phyloP scores from a whole-genome alignment of 768 basidiomycete genomes.

The Podaxis sp. region DNA sequence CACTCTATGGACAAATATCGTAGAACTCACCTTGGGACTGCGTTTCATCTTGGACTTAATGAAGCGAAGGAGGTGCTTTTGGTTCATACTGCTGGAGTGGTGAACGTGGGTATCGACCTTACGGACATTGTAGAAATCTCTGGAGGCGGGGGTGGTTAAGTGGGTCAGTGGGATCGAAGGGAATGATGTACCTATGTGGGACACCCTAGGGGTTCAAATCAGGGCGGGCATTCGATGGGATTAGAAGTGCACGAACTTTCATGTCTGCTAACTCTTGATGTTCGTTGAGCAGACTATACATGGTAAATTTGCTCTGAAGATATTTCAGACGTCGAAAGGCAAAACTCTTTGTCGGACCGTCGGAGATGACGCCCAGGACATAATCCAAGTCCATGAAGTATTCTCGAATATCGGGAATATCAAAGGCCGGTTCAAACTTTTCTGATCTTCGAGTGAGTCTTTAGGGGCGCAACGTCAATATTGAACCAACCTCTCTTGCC shows the following conservation, averaged over 20 bases:
- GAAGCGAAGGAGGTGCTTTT: slow-evolving; percentile 96
- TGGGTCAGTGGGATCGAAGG: not conserved
- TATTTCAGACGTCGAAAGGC: slow-evolving; percentile 92
- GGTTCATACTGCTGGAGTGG: slow-evolving; percentile 99
- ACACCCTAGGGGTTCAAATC: slow-evolving; percentile 47
- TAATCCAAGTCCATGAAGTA: slow-evolving; percentile 97
- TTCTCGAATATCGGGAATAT: slow-evolving; percentile 84
- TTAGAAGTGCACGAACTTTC: slow-evolving; percentile 62
- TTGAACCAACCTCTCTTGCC: slow-evolving; percentile 29
- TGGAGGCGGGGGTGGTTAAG: slow-evolving; percentile 26
- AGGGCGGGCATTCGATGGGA: not conserved
- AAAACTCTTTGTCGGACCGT: slow-evolving; percentile 95
- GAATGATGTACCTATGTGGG: slow-evolving; percentile 68
- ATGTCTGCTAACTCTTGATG: slow-evolving; percentile 93
- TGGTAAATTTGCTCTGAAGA: slow-evolving; percentile 88
- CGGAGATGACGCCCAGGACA: slow-evolving; percentile 84
- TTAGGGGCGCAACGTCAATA: not conserved
- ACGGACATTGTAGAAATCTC: slow-evolving; percentile 97
- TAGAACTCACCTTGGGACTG: slow-evolving; percentile 62
- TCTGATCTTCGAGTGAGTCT: slow-evolving; percentile 8
- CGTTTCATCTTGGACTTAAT: slow-evolving; percentile 99
- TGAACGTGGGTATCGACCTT: slow-evolving; percentile 99
- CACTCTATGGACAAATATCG: not conserved
- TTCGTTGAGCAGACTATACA: slow-evolving; percentile 91
- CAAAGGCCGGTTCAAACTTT: slow-evolving; percentile 58